Evolutionary conservation across 768 basidiomycete genomes (phyloP).

Genomic region (Leccinum olivaceopallidum): DNA sequence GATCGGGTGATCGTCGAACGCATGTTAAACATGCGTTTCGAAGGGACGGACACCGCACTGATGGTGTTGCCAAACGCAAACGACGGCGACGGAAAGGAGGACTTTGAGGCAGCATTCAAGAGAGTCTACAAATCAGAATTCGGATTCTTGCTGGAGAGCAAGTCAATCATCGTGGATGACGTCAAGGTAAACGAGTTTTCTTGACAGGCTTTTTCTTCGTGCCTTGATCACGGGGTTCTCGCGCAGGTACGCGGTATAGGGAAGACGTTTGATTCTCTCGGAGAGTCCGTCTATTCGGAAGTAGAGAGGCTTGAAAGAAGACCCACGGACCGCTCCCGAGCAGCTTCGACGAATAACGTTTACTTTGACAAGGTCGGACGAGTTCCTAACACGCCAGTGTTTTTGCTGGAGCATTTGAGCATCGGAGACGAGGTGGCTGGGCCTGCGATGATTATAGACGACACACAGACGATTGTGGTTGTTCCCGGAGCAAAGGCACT

Average conservation of each 20-base stretch:
- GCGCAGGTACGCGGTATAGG: conserved; percentile 82
- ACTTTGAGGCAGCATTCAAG: conserved; percentile 81
- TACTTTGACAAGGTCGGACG: conserved; percentile 85
- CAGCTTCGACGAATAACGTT: conserved; percentile 60
- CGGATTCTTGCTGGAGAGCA: conserved; percentile 87
- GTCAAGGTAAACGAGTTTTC: conserved; percentile 58
- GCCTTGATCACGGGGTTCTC: not conserved
- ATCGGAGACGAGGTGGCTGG: conserved; percentile 76
- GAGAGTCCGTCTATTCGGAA: conserved; percentile 78
- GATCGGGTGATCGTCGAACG: conserved; percentile 73
- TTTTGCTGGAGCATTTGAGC: conserved; percentile 59
- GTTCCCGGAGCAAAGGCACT: conserved; percentile 71
- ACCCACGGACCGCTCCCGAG: conserved; percentile 40
- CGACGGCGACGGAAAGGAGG: conserved; percentile 58
- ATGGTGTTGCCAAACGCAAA: conserved; percentile 69
- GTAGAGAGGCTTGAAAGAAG: conserved; percentile 51
- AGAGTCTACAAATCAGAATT: conserved; percentile 83
- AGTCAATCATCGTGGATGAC: conserved; percentile 86
- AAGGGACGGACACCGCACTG: conserved; percentile 89
- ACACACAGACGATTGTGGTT: conserved; percentile 93
- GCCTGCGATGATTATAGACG: conserved; percentile 93
- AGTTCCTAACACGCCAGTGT: conserved; percentile 79
- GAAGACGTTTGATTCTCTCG: conserved; percentile 82
- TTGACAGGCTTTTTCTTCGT: not conserved
- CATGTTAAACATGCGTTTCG: conserved; percentile 91